Conservation (phyloP, 345 rosid genomes). For the Dipteronia sinensis region DNA sequence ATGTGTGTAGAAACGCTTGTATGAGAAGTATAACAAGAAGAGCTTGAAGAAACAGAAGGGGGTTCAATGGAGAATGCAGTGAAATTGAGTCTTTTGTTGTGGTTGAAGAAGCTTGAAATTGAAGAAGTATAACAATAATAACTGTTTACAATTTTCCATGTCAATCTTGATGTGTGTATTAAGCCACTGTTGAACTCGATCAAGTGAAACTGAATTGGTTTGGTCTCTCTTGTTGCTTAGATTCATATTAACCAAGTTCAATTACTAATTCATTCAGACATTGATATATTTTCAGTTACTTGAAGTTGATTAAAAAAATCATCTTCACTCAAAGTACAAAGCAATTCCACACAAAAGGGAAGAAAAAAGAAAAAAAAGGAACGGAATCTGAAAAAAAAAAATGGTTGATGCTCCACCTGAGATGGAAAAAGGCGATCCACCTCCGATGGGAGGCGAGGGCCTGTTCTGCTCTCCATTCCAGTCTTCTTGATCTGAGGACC, state of each 20-base stretch:
- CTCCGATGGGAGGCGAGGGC: too few relatives aligned
- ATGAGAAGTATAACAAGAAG: constrained; percentile 6
- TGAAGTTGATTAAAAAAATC: too few relatives aligned
- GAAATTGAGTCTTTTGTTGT: constrained; percentile 10
- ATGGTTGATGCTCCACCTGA: too few relatives aligned
- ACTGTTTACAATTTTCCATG: constrained; percentile 1
- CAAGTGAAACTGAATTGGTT: not conserved
- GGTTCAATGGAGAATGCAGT: constrained; percentile 14
- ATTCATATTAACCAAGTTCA: not conserved
- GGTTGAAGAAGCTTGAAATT: constrained; percentile 2
- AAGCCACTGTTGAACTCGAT: not conserved
- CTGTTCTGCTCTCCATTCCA: too few relatives aligned
- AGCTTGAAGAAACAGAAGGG: constrained; percentile 7
- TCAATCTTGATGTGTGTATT: not conserved
- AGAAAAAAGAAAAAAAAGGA: too few relatives aligned
- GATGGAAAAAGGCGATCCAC: too few relatives aligned
- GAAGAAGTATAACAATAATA: not conserved
- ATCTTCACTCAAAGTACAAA: too few relatives aligned
- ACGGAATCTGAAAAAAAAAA: too few relatives aligned
- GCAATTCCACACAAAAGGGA: too few relatives aligned
- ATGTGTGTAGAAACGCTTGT: not conserved
- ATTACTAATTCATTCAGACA: not conserved
- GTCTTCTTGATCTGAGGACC: too few relatives aligned
- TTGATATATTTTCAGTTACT: not conserved
- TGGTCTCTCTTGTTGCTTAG: not conserved